A percentile compares a stretch with the other conserved stretches of the same genome.
These are phyloP conservation scores for Gracilariopsis chorda DNA, from an alignment of 23 red algal species.

Conservation along the genomic window DNA sequence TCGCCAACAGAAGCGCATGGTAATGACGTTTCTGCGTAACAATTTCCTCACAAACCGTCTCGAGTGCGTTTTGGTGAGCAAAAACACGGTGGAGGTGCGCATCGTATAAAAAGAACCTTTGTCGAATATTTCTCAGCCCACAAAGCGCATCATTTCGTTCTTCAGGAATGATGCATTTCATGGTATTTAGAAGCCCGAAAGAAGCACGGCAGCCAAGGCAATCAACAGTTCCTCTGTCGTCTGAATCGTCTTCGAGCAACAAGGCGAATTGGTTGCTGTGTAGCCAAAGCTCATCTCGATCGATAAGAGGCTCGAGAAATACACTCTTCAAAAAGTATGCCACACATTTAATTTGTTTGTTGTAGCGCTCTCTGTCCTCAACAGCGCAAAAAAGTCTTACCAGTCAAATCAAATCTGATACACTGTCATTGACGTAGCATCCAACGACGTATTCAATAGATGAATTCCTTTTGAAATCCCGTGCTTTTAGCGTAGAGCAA, in stretches of 20 bases:
- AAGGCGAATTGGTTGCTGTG: neutral
- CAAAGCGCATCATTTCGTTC: neutral
- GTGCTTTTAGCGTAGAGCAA: neutral
- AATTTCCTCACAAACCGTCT: neutral
- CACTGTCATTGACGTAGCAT: neutral
- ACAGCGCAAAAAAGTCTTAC: neutral
- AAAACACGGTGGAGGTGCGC: neutral
- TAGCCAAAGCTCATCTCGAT: neutral
- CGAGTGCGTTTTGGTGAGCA: neutral
- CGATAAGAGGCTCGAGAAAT: neutral
- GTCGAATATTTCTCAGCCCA: neutral
- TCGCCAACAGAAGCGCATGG: neutral
- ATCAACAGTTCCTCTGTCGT: neutral
- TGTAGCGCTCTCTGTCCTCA: neutral
- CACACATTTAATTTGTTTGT: neutral
- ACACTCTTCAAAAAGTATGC: neutral
- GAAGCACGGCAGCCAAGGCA: neutral
- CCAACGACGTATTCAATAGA: neutral
- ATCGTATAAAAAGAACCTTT: neutral
- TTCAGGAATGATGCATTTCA: neutral
- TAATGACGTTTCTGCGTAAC: neutral
- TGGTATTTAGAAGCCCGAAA: neutral
- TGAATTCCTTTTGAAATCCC: neutral
- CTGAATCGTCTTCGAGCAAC: neutral
- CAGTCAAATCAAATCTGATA: neutral